These are phyloP conservation scores for Ophiostoma perfectum DNA, from an alignment of 2,329 filamentous ascomycete species.

Conservation along the genomic window DNA sequence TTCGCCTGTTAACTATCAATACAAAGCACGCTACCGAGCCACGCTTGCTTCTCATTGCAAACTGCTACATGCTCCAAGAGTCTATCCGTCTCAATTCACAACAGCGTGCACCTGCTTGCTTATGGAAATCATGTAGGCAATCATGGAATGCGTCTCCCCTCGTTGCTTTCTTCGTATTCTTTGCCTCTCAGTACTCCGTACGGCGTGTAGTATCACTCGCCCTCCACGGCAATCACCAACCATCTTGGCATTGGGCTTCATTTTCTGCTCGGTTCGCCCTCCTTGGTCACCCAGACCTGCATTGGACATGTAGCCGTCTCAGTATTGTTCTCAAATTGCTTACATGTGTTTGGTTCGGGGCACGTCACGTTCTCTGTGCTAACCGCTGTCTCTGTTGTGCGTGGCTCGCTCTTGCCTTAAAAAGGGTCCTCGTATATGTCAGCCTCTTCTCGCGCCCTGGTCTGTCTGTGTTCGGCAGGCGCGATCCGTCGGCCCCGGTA, in stretches of 20 bases:
- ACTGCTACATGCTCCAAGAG: too few species aligned
- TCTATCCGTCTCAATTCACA: too few species aligned
- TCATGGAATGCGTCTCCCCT: too few species aligned
- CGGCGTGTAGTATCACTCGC: neutral
- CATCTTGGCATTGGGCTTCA: slow-evolving; percentile 4
- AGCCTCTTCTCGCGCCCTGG: neutral
- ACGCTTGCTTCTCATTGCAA: too few species aligned
- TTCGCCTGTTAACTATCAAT: neutral
- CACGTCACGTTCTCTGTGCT: too few species aligned
- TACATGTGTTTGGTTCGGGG: neutral
- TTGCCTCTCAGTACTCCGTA: too few species aligned
- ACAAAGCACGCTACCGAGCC: too few species aligned
- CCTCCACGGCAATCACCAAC: slow-evolving; percentile 1
- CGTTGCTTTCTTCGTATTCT: too few species aligned
- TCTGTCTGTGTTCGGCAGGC: neutral
- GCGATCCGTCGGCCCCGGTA: neutral
- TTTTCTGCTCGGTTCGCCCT: neutral
- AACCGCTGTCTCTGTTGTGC: neutral
- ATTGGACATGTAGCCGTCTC: neutral
- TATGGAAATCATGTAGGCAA: too few species aligned
- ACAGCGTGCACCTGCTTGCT: too few species aligned
- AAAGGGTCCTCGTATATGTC: neutral
- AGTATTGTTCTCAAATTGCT: neutral
- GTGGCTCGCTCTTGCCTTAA: neutral
- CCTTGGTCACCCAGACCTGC: too few species aligned